Evolutionary conservation across 2,329 filamentous ascomycete species (phyloP), one percentile per base, ranked within the genome.

Genomic region (Scedosporium boydii): DNA sequence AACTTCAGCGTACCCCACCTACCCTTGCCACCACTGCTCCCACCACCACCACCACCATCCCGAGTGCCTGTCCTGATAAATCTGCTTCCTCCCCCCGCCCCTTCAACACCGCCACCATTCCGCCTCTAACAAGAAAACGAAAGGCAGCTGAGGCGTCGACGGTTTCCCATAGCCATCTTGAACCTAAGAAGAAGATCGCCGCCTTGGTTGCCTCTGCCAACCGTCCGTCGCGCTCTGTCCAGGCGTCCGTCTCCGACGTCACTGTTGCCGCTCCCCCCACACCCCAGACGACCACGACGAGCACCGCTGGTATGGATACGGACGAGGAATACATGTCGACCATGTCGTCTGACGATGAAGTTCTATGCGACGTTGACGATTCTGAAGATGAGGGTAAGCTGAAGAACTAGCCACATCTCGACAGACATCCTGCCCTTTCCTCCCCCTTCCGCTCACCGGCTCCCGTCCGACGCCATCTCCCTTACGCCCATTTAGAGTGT

Each of bases 241-340:
- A 83, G 16, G 84, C 83, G 4, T 82, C 84, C 29, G 74, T 82
- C 64, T 87, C 84, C 58, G 77, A 57, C 27, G 42, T 23, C 53
- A 60, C 46, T 34, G 26, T 48, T 34, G 59, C 53, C 12, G 58
- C 64, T 55, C 27, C 57, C 6, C 59, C 38, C 27, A 63, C 60
- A 2, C 60, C 60, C 27, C 58, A 59, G 51, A 61, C 53, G 16
- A 48, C 53, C 18, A 63, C 42, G 29, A 56, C 74, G n/a, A 71
- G 72, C 23, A 80, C 77, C 60, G 78, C 78, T 74, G 84, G 80
- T 66, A 97, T 97, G 93, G 92, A 96, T 78, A 97, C 93, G 7
- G 93, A 98, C 69, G 92, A 97, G 71, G 93, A 97, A 64, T 93
- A 93, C 75, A 89, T 95, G 83, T 96, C 90, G 69, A 86, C 87